Evolutionary conservation across 768 basidiomycete species (phyloP), one percentile per base, ranked within the genome.

Genomic region (Suillus americanus): DNA sequence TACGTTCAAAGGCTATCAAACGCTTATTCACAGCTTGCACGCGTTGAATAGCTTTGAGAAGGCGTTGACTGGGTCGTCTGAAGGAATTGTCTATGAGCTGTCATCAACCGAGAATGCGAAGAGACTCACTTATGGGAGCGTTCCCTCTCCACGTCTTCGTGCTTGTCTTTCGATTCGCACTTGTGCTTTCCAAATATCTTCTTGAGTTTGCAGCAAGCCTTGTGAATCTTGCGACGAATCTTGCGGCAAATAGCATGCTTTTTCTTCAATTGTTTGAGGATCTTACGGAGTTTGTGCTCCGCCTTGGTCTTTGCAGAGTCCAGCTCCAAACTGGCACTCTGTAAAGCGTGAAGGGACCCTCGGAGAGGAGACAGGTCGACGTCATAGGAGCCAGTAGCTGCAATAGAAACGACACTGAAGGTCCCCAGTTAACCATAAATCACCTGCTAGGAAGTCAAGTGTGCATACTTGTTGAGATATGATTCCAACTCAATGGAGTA

Each of bases 1-100:
- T 89, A 54, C 85, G 83, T 73, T 93, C 91, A 71, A 92, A 92
- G 1, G 81, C 77, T 13, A 82, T 79, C 35, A 92, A 79, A 73
- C 88, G 89, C 78, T 82, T 76, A 75, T 92, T 92, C 18, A 82
- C 83, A 60, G 72, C 78, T 54, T 78, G 79, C 10, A 90, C 83
- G 20, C 86, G 85, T 71, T 85, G 85, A 7, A 81, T 84, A 14
- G 86, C 89, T 68, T 84, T 80, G 68, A 83, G 78, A 65, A 92
- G 73, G 68, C 80, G 77, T 57, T 71, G 69, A 59, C 82, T 71
- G 8, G 79, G 80, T 69, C 72, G 75, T 43, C 75, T 78, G 68
- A 48, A 35, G 56, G 62, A 67, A 60, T 38, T 28, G 9, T 12
- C 10, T 25, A 18, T 59, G 6, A 38, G 54, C n/a, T 16, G 28